Evolutionary conservation across 106 monocot species (phyloP).

Genomic region (Acorus gramineus): DNA sequence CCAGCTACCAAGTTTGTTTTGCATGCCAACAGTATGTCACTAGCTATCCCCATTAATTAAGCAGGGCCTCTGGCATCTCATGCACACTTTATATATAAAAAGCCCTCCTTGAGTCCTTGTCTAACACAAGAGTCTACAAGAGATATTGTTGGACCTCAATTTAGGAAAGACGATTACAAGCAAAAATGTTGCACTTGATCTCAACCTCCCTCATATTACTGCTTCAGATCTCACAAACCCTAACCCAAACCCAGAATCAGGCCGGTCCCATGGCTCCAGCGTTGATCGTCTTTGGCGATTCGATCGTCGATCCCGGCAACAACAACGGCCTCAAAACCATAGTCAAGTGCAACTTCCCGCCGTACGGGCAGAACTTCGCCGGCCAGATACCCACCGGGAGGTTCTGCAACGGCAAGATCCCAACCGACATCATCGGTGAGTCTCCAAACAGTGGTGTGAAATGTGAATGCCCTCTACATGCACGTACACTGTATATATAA

Average conservation of each 20-base stretch:
- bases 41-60: no score
- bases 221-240: no score
- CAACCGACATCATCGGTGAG: constrained; percentile 42
- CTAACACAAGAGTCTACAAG: no score
- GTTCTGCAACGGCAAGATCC: constrained; percentile 46
- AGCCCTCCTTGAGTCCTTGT: no score
- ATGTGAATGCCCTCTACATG: not conserved
- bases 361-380: constrained; percentile 43
- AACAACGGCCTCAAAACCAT: constrained; percentile 32
- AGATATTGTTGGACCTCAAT: no score
- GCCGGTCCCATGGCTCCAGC: constrained; percentile 18
- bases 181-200: no score
- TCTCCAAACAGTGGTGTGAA: not conserved
- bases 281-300: constrained; percentile 47
- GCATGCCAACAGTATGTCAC: no score
- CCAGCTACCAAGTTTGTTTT: no score
- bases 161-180: no score
- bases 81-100: no score
- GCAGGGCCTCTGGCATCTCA: no score
- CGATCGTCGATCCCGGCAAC: constrained; percentile 56
- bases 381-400: constrained; percentile 33
- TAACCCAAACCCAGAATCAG: not conserved
- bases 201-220: no score
- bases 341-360: constrained; percentile 34
- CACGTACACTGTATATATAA: not conserved